Base-by-base conservation (phyloP, 371 early-diverging fungal genomes). In the Mortierella sp. region DNA sequence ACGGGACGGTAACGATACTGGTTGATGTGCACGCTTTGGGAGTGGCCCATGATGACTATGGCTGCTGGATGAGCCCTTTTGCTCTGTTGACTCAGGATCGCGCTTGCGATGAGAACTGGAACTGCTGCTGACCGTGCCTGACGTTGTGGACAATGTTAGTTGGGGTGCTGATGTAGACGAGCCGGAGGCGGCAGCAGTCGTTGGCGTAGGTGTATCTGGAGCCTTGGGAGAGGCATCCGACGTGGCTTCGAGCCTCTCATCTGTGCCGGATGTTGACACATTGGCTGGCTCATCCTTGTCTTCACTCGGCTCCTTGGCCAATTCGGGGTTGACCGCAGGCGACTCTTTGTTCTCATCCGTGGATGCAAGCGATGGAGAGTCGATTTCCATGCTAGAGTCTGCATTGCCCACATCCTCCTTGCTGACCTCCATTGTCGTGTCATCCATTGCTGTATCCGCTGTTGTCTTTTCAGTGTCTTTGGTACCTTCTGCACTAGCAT, bases 1-100 rank as follows among this genome's bases (percentile, higher is more conserved):
- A 12, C 76, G 48, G 6, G 68, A 69, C 19, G 76, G 76, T 8
- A 74, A 39, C 1, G 76, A 65, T 22, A 63, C 7, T 17, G 63
- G 64, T 19, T 61, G 66, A 16, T 72, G 72, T 12, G 43, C 59
- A 24, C 72, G 62, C 48, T 66, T 62, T 25, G 54, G 28, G 19
- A 44, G 50, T 12, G 47, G 50, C 8, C 56, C 51, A 22, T 54
- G 54, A 28, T 55, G 59, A 50, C 34, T 48, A 40, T 53, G 46
- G 50, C n/a, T n/a, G n/a, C n/a, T n/a, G 8, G 21, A 24, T 13
- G 60, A 34, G 13, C 29, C 53, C 51, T 48, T 54, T 17, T 54
- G 53, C 17, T 63, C 63, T 25, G 46, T n/a, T 14, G 49, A 37
- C 19, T 62, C 63, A 2, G 63, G 63, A 14, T 59, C 71, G 1